Evolutionary conservation across 179 eudicot species (phyloP), one percentile per base, ranked within the genome.

Genomic region (Silene coronaria): DNA sequence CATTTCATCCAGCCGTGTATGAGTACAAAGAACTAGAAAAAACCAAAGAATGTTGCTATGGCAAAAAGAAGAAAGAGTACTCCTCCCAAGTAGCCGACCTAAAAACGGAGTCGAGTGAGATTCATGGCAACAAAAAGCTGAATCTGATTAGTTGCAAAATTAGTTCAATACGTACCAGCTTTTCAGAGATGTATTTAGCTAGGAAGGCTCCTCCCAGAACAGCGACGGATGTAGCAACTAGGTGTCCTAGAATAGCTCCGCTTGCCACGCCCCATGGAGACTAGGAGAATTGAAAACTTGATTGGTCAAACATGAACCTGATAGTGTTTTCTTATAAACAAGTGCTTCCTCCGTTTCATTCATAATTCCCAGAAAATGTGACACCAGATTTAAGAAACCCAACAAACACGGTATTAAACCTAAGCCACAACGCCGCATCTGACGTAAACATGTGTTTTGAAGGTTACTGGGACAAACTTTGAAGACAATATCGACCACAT

Each of bases 201-300:
- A 94, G 95, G 83, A 94, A 83, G 53, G 91, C 89, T 76, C 98
- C 98, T 64, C 98, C 98, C 11, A 92, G 76, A 81, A 91, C 81
- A 21, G 98, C 97, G 4, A 92, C 69, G 3, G 81, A 83, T 60
- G 98, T 94, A 70, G 98, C 98, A 55, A 85, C 81, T 65, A 94
- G 82, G 77, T 94, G 98, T 19, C 98, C 98, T 26, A 78, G 80
- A 77, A 92, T 87, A 79, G 98, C 98, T 78, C 98, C 98, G 72
- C 96, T 89, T 59, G 97, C 97, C 23, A 94, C 98, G 28, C 98
- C 97, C 97, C 91, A 92, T 59, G 98, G 96, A 74, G 97, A 89
- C 98, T 94, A 17, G 2, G 80, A 59, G 76, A 72, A 21, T 55
- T 0, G 51, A 64, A 36, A 8, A 32, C 42, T 57, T 16, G 28